These are phyloP conservation scores for Gnomoniopsis sp. DNA, from an alignment of 2,329 filamentous ascomycete genomes.

Conservation along the genomic window DNA sequence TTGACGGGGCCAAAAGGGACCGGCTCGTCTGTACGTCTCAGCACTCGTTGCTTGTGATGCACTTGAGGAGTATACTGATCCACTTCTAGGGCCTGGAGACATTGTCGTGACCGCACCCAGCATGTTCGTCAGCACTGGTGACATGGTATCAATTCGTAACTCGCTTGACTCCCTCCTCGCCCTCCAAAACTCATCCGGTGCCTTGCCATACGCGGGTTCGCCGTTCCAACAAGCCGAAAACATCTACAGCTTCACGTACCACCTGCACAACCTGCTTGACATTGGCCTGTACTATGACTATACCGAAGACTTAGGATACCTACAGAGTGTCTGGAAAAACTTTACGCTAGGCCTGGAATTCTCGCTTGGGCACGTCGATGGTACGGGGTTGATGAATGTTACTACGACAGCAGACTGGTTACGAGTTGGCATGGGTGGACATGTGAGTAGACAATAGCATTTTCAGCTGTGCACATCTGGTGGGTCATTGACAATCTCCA, in stretches of 20 bases:
- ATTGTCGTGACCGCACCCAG: constrained; percentile 54
- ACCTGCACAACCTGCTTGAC: constrained; percentile 55
- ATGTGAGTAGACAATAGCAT: constrained; percentile 21
- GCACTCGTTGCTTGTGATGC: background rate
- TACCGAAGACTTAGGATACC: constrained; percentile 46
- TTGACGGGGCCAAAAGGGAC: constrained; percentile 46
- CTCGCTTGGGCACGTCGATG: constrained; percentile 30
- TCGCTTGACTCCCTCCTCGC: constrained; percentile 46
- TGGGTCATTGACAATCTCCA: constrained; percentile 21
- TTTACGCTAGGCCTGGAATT: constrained; percentile 45
- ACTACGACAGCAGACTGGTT: constrained; percentile 47
- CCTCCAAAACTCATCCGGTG: constrained; percentile 32
- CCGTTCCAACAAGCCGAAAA: constrained; percentile 26
- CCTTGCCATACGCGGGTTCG: constrained; percentile 46
- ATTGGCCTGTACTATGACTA: constrained; percentile 56
- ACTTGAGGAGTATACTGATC: background rate
- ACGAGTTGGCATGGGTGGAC: constrained; percentile 44
- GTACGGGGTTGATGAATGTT: constrained; percentile 42
- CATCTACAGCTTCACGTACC: constrained; percentile 49
- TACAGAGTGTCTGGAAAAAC: constrained; percentile 42
- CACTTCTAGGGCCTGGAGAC: constrained; percentile 51
- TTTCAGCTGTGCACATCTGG: background rate
- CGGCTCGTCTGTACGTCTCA: constrained; percentile 36
- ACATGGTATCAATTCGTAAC: constrained; percentile 48
- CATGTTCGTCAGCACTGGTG: constrained; percentile 51